Conservation (phyloP, 2,329 filamentous ascomycete genomes). For the Lasiodiplodia citricola region DNA sequence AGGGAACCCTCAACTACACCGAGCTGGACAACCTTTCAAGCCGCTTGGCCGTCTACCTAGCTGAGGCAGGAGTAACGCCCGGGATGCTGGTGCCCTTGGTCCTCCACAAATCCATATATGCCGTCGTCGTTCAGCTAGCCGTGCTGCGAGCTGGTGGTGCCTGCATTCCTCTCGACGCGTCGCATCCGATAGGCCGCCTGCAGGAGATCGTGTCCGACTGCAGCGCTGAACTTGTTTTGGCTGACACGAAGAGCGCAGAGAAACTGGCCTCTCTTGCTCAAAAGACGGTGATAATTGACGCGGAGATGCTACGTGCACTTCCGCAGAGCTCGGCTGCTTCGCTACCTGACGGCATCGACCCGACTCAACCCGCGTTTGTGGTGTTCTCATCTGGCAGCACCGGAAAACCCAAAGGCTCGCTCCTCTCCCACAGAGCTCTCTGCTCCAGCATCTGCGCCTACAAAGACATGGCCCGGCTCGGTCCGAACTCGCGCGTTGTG, state of each 20-base stretch:
- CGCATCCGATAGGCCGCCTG: background rate
- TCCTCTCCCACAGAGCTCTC: background rate
- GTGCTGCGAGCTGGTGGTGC: constrained; percentile 42
- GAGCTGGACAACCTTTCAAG: background rate
- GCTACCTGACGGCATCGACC: background rate
- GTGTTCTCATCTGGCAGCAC: constrained; percentile 33
- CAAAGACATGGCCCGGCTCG: too few species aligned
- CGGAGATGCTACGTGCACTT: constrained; percentile 55
- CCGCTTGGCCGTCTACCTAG: background rate
- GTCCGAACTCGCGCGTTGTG: constrained; percentile 35
- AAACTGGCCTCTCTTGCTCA: constrained; percentile 53
- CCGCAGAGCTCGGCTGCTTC: background rate
- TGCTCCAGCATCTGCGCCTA: background rate
- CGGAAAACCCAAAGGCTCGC: constrained; percentile 33
- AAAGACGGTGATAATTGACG: constrained; percentile 45
- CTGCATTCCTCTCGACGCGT: constrained; percentile 8
- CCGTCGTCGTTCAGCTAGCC: constrained; percentile 43
- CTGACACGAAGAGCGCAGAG: constrained; percentile 44
- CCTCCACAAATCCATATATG: constrained; percentile 44
- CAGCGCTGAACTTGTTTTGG: background rate
- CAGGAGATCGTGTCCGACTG: constrained; percentile 4
- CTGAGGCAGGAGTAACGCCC: background rate
- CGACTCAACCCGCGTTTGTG: constrained; percentile 32
- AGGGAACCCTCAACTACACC: background rate
- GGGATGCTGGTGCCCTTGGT: background rate